Percentiles rank a stretch among this genome's conserved stretches.
phyloP scores from a whole-genome alignment of 192 early-diverging fungal species.

The Entophlyctis luteolus region DNA sequence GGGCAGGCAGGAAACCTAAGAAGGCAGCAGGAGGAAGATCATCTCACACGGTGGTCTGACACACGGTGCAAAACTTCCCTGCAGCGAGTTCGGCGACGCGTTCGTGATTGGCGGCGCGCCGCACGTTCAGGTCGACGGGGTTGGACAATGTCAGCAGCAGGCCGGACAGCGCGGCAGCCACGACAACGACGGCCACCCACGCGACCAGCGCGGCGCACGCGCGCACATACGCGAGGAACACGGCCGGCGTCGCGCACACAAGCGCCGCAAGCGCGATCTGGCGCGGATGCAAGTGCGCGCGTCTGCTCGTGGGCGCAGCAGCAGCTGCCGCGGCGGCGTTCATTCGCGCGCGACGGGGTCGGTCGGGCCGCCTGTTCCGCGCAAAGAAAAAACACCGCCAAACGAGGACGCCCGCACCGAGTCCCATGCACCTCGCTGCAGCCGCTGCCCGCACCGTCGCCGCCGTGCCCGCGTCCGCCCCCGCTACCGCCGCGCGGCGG shows the following conservation, averaged over 20 bases:
- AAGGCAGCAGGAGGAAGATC: not conserved
- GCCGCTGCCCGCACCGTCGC: too few relatives aligned
- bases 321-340: too few relatives aligned
- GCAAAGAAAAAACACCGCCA: too few relatives aligned
- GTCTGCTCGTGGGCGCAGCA: not conserved
- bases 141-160: conserved; percentile 19
- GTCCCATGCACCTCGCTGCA: too few relatives aligned
- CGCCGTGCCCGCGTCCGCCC: too few relatives aligned
- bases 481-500: not conserved
- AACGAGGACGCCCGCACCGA: too few relatives aligned
- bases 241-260: not conserved
- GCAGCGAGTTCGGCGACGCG: not conserved
- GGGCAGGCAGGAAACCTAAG: not conserved
- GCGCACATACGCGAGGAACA: not conserved
- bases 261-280: not conserved
- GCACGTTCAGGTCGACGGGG: conserved; percentile 27
- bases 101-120: not conserved
- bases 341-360: too few relatives aligned
- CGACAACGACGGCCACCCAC: not conserved
- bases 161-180: conserved; percentile 3
- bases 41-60: conserved; percentile 6
- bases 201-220: not conserved
- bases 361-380: too few relatives aligned
- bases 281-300: not conserved
- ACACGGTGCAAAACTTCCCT: conserved; percentile 11